Evolutionary conservation across 1,284 basidiomycete genomes (phyloP), one percentile per base, ranked within the genome.

Genomic region (Polyporus tsugae): DNA sequence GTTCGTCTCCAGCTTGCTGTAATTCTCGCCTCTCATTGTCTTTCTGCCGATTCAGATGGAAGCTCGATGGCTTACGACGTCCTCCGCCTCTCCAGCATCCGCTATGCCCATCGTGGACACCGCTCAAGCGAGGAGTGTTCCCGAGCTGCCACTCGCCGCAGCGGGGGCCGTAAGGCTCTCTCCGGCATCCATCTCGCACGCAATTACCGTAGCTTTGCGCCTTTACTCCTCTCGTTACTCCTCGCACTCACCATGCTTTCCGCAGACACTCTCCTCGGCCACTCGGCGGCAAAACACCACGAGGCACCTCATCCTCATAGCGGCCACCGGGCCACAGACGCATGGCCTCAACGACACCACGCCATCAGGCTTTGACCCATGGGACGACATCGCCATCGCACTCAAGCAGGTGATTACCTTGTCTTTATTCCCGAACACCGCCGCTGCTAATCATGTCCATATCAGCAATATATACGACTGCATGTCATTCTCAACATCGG

Each of bases 221-320:
- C 25, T 53, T 36, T 64, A 36, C 52, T 65, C 15, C 22, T n/a
- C 35, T 10, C 36, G 5, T 42, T n/a, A 38, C 5, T 17, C 7
- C 22, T 10, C 7, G 4, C 22, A 36, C 65, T 72, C 11, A 70
- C 65, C 35, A 41, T 29, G 5, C 35, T 29, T 42, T 42, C 25
- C 42, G 42, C 71, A 85, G 85, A 78, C 82, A 65, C 81, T 86
- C 55, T 78, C 81, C 53, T 75, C 80, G 0, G 78, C 80, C 35
- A 79, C 77, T 70, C 76, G 76, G 64, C 78, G 78, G 38, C 79
- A 78, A 52, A 78, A 79, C n/a, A 77, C 81, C 65, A 80, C 77
- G 62, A 81, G 84, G n/a, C 88, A 90, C 75, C 81, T 90, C 42
- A 82, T 90, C 69, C 80, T 90, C 63, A 81, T 89, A 33, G 87